These are phyloP conservation scores for Uronychia setigera DNA, from an alignment of 73 alveolate genomes.

Conservation along the genomic window DNA sequence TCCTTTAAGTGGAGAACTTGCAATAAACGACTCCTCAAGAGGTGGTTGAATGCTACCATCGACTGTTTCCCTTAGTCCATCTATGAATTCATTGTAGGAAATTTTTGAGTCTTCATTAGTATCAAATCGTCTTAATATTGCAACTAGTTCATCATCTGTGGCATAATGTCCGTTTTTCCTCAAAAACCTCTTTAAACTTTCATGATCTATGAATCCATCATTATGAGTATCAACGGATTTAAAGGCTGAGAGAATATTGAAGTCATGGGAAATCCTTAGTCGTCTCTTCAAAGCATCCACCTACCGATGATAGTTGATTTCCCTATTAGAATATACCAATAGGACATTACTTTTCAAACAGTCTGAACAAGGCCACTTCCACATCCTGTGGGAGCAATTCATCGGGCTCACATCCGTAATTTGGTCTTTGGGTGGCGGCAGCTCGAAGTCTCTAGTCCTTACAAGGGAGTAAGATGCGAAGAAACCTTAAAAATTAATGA, in stretches of 20 bases:
- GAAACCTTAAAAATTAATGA: conserved; percentile 19
- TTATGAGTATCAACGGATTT: conserved; percentile 21
- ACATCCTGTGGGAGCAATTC: conserved; percentile 24
- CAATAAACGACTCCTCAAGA: neutral
- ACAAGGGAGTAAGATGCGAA: conserved; percentile 55
- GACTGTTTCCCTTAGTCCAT: neutral
- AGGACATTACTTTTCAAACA: conserved; percentile 28
- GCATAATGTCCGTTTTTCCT: conserved; percentile 45
- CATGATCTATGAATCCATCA: conserved; percentile 7
- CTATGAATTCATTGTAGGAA: conserved; percentile 40
- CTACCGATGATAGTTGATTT: conserved; percentile 19
- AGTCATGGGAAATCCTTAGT: neutral
- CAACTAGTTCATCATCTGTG: conserved; percentile 47
- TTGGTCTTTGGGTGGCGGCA: conserved; percentile 40
- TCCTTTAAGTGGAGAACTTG: neutral
- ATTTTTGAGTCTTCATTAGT: conserved; percentile 45
- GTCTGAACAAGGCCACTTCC: conserved; percentile 17
- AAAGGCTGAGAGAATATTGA: conserved; percentile 9
- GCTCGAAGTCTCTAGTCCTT: conserved; percentile 40
- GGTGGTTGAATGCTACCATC: neutral
- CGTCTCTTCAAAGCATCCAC: conserved; percentile 22
- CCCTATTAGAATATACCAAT: conserved; percentile 7
- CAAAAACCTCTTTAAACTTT: conserved; percentile 18
- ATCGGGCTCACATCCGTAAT: conserved; percentile 30
- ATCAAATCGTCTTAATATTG: conserved; percentile 57